Base-by-base conservation (phyloP, 2,329 filamentous ascomycete genomes). In the Pseudogymnoascus sp. region DNA sequence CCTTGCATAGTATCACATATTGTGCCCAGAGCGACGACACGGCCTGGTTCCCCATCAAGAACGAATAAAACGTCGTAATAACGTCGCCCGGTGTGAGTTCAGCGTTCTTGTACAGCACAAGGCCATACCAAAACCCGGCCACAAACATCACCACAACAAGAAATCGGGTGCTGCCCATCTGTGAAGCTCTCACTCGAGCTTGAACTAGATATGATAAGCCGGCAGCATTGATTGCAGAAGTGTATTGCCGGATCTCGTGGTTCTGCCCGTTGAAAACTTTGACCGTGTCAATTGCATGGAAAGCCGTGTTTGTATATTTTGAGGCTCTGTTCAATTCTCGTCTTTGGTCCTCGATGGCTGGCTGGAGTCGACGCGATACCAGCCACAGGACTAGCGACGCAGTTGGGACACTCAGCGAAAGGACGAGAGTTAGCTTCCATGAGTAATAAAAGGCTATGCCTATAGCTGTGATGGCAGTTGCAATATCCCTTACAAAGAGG, bases 71-170 rank as follows among this genome's bases (percentile, higher is more conserved):
- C 0, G 91, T 89, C 0, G 90, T 94, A 48, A 97, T 74, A 2
- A 96, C 84, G 62, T 87, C 79, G 0, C 87, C 89, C 0, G 90
- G 77, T 9, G 78, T 79, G 10, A 84, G 76, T 29, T 38, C 55
- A 0, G 79, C 73, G 1, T 81, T 74, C 8, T 80, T 78, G 8
- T 94, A 85, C 1, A 96, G 80, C 1, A 83, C 77, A 29, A 88
- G 83, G 0, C 92, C 92, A 68, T 92, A 96, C 84, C 90, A 96
- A 70, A 97, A 97, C 0, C 92, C 92, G 63, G 92, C 83, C 0
- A 95, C 87, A 67, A 97, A 97, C 72, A 97, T 86, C 1, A 80
- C 80, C 3, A 91, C 82, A 31, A 88, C 86, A 77, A 92, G 86
- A 67, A 95, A 84, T 55, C 88, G 86, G 60, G 90, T 81, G 58